These are phyloP conservation scores for Pythium sukuiense DNA, from an alignment of 352 stramenopile genomes.

Conservation along the genomic window DNA sequence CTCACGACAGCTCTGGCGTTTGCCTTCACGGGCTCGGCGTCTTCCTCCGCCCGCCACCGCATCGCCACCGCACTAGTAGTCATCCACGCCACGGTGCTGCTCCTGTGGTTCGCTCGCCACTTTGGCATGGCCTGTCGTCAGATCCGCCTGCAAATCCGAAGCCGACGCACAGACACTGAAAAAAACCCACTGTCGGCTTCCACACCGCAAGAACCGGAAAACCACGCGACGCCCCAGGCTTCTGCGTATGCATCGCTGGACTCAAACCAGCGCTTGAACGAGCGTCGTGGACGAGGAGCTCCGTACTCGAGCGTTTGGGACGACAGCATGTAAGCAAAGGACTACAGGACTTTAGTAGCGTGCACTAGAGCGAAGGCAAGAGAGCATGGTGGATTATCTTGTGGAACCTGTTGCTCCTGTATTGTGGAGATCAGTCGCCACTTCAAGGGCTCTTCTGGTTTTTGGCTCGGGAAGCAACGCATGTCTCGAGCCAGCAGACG, in stretches of 20 bases:
- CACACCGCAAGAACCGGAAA: background rate
- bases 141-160: background rate
- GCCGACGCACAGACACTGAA: background rate
- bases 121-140: slow-evolving; percentile 9
- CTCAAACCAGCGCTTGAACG: background rate
- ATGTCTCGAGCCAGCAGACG: background rate
- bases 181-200: background rate
- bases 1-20: slow-evolving; percentile 18
- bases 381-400: background rate
- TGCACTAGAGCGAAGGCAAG: background rate
- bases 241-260: background rate
- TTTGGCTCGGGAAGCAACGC: background rate
- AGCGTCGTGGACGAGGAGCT: background rate
- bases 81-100: slow-evolving; percentile 12
- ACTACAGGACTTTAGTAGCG: too few species aligned
- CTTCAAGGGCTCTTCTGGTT: background rate
- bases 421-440: too few species aligned
- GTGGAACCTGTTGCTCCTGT: too few species aligned
- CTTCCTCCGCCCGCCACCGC: background rate
- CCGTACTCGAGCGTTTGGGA: background rate
- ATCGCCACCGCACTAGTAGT: background rate
- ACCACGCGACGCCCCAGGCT: background rate
- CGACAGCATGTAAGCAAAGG: background rate
- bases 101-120: slow-evolving; percentile 18
- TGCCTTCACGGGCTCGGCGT: slow-evolving; percentile 1